Evolutionary conservation across 306 rosid genomes (phyloP), one percentile per base, ranked within the genome.

Genomic region (Fragaria iinumae): DNA sequence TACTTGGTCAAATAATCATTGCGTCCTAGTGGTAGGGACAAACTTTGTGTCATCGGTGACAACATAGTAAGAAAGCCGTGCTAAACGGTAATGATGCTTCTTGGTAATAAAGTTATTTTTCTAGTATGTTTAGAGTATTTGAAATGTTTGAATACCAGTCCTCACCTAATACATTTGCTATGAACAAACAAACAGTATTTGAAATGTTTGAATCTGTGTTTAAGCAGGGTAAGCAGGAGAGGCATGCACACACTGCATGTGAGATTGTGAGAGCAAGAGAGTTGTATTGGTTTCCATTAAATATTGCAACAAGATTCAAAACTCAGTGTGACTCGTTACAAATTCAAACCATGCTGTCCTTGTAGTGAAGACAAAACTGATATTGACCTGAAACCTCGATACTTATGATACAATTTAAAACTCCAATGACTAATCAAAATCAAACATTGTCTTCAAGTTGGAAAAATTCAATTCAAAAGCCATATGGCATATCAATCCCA

Each of bases 371-470:
- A 74, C 77, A 69, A 23, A 21, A 44, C 25, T 59, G 83, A 73
- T 55, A 73, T 84, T 87, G 90, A 85, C 88, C 20, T 12, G 1
- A 69, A 34, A 7, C 71, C 60, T 29, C 21, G 17, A 18, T 34
- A 3, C 50, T 13, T n/a, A 6, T 9, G 17, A 67, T 53, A 73
- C 32, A 76, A 70, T 79, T 81, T 76, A 53, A 72, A 63, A 41
- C 55, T 63, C 77, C 69, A 67, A 82, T 69, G 74, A 76, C 56
- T 21, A 72, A 89, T 65, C 79, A 49, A 49, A 49, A 47, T 29
- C 71, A 62, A 53, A 21, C 45, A 21, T 59, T 25, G 23, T 65
- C 68, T 2, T 21, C 43, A 70, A 80, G 67, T 74, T 36, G 53
- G 59, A 69, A 69, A 69, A n/a, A n/a, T 74, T 77, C 74, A 34